These are phyloP conservation scores for Scolecobasidium constrictum DNA, from an alignment of 2,329 filamentous ascomycete genomes.

Conservation along the genomic window DNA sequence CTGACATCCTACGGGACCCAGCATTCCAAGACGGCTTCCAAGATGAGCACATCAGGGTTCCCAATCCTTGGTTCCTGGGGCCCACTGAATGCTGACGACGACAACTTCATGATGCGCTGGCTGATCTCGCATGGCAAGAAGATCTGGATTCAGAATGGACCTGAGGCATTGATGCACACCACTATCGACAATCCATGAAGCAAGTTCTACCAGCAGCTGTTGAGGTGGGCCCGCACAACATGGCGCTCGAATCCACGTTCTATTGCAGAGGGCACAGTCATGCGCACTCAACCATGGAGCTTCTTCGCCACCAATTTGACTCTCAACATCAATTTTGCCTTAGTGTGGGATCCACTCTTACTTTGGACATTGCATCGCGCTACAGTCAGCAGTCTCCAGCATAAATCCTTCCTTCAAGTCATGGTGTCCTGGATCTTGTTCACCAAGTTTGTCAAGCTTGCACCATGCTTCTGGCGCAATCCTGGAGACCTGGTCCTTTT, in stretches of 20 bases:
- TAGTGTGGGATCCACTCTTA: conserved; percentile 36
- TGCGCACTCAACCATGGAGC: conserved; percentile 38
- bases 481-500: conserved; percentile 43
- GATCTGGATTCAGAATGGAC: conserved; percentile 41
- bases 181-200: conserved; percentile 31
- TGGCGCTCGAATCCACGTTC: conserved; percentile 27
- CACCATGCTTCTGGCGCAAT: conserved; percentile 40
- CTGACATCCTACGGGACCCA: conserved; percentile 15
- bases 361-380: conserved; percentile 6
- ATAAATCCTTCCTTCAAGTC: conserved; percentile 10
- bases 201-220: conserved; percentile 38
- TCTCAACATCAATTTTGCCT: conserved; percentile 44
- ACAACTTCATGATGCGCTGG: conserved; percentile 41
- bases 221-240: conserved; percentile 44
- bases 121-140: conserved; percentile 35
- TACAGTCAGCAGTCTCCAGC: conserved; percentile 15
- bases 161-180: conserved; percentile 39
- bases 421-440: conserved; percentile 35
- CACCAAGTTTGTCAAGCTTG: conserved; percentile 48
- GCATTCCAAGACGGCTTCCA: conserved; percentile 13
- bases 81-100: conserved; percentile 19
- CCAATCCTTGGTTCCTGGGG: conserved; percentile 10
- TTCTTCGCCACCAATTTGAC: conserved; percentile 46
- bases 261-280: conserved; percentile 25
- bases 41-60: conserved; percentile 13